Conservation (phyloP, 2,329 filamentous ascomycete species). For the Colletotrichum spinosum region DNA sequence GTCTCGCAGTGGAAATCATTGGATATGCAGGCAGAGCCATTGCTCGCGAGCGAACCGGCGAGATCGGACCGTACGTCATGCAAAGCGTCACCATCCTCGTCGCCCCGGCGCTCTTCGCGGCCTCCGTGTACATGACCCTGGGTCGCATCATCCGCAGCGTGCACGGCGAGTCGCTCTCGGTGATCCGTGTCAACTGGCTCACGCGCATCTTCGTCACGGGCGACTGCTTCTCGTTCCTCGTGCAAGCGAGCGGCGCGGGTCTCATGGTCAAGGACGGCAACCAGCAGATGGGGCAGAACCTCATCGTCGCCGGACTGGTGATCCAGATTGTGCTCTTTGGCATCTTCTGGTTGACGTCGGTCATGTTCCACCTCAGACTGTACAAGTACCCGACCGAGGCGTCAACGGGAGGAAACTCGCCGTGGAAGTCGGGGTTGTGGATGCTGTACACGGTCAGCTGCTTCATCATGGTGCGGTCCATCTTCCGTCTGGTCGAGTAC, state of each 20-base stretch:
- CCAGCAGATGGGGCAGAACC: conserved; percentile 55
- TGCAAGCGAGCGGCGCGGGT: conserved; percentile 60
- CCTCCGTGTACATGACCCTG: conserved; percentile 63
- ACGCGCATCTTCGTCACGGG: conserved; percentile 67
- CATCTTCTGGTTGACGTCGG: conserved; percentile 62
- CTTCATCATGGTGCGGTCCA: conserved; percentile 64
- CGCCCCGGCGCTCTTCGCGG: conserved; percentile 61
- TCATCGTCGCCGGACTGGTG: conserved; percentile 67
- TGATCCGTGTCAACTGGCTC: conserved; percentile 53
- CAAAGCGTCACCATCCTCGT: conserved; percentile 58
- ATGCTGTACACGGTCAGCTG: conserved; percentile 63
- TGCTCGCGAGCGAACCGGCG: conserved; percentile 44
- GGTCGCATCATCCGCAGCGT: conserved; percentile 56
- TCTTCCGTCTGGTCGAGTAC: conserved; percentile 70
- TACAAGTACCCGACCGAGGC: conserved; percentile 37
- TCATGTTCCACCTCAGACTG: conserved; percentile 60
- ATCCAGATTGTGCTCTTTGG: conserved; percentile 69
- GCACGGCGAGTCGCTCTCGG: conserved; percentile 47
- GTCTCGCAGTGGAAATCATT: conserved; percentile 55
- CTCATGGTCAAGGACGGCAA: conserved; percentile 43
- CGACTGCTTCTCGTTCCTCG: conserved; percentile 63
- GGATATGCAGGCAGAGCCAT: conserved; percentile 52
- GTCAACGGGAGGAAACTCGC: conserved; percentile 40
- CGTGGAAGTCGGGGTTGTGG: conserved; percentile 50
- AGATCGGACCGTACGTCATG: conserved; percentile 52